Conservation (phyloP, 495 filamentous ascomycete species). For the Ramalina intermedia region DNA sequence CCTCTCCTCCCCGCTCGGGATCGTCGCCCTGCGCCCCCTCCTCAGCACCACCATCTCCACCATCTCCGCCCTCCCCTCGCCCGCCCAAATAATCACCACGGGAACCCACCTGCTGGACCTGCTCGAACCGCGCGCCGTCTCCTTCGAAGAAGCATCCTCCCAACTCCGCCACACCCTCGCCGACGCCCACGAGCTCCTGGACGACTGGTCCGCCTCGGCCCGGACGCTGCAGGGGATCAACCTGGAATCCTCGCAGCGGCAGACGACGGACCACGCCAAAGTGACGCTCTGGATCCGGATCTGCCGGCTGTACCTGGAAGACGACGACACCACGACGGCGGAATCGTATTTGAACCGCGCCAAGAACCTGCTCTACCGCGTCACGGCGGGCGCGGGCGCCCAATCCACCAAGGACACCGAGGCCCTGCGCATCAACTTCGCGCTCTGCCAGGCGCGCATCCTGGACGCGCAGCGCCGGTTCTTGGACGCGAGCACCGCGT, state of each 20-base stretch:
- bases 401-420: constrained; percentile 5
- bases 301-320: constrained; percentile 85
- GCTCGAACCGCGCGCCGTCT: constrained; percentile 50
- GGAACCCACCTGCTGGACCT: constrained; percentile 52
- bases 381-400: constrained; percentile 33
- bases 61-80: constrained; percentile 38
- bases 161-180: constrained; percentile 69
- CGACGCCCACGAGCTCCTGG: constrained; percentile 63
- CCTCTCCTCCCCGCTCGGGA: constrained; percentile 52
- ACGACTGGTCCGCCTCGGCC: constrained; percentile 68
- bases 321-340: constrained; percentile 76
- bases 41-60: constrained; percentile 50
- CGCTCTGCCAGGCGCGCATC: constrained; percentile 83
- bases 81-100: constrained; percentile 51
- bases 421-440: constrained; percentile 65
- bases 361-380: constrained; percentile 75
- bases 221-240: constrained; percentile 68
- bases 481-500: constrained; percentile 74
- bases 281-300: constrained; percentile 82
- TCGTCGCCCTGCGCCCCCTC: constrained; percentile 59
- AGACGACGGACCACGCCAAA: constrained; percentile 63
- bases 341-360: constrained; percentile 82
- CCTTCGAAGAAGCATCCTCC: constrained; percentile 74
- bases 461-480: constrained; percentile 81
- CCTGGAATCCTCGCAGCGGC: constrained; percentile 73